phyloP scores from a whole-genome alignment of 306 rosid genomes.

The Vigna radiata region DNA sequence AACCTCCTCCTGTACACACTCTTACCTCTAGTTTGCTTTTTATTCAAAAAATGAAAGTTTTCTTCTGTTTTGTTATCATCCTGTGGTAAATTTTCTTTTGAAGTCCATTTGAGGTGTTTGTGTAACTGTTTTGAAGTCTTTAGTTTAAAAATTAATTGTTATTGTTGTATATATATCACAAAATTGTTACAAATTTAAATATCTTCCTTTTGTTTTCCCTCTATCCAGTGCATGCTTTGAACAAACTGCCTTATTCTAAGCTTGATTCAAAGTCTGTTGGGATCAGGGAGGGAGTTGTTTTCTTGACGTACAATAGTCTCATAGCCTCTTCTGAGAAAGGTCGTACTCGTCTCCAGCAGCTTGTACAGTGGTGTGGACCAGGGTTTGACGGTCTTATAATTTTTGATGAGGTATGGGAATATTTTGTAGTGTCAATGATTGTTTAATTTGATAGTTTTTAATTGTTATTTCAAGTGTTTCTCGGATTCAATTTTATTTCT shows the following conservation, averaged over 20 bases:
- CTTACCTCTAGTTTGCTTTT: constrained; percentile 14
- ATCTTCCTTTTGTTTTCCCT: constrained; percentile 27
- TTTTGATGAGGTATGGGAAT: constrained; percentile 84
- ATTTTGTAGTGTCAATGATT: constrained; percentile 39
- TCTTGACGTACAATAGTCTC: constrained; percentile 92
- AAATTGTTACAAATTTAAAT: constrained; percentile 34
- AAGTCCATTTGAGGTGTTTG: constrained; percentile 27
- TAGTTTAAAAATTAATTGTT: constrained; percentile 10
- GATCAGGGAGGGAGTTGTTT: constrained; percentile 91
- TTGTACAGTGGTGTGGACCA: constrained; percentile 95
- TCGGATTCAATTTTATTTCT: constrained; percentile 48
- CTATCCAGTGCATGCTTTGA: constrained; percentile 94
- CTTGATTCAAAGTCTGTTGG: constrained; percentile 97
- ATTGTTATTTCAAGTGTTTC: constrained; percentile 27
- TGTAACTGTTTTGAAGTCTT: constrained; percentile 10
- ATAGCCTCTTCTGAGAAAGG: constrained; percentile 98
- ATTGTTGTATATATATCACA: constrained; percentile 28
- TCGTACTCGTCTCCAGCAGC: constrained; percentile 93
- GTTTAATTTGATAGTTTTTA: constrained; percentile 19
- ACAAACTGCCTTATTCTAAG: constrained; percentile 98
- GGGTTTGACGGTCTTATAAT: constrained; percentile 83
- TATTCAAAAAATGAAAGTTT: constrained; percentile 18
- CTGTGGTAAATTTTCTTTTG: constrained; percentile 21
- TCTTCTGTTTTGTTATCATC: constrained; percentile 19
- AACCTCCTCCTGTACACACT: background rate